Evolutionary conservation across 768 basidiomycete species (phyloP), one percentile per base, ranked within the genome.

Genomic region (Vararia minispora): DNA sequence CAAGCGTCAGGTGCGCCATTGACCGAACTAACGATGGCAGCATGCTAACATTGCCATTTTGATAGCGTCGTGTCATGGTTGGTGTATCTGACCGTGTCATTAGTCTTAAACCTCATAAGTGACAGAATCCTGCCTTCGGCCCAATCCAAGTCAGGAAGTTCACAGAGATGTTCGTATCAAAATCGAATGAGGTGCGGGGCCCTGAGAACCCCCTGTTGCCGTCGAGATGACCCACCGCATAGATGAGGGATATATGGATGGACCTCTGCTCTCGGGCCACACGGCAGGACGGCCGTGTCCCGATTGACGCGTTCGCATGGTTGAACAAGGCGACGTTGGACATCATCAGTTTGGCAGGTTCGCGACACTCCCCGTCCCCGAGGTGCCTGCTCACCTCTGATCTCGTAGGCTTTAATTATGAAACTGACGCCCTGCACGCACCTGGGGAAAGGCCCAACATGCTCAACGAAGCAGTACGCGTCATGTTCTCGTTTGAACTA

Each of bases 101-200:
- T 13, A 33, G 26, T 26, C 20, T 3, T 20, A 13, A 24, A 21
- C 14, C 28, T 27, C 16, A 16, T 16, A 18, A 2, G 11, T 11
- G n/a, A 12, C 20, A 40, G 39, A 40, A 30, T 21, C 39, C 39
- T n/a, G 39, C 39, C 10, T 40, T 40, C 14, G 39, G 39, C 16
- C 33, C 39, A 11, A 33, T 26, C 7, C 39, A 40, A 34, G 27
- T 40, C 7, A 31, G 39, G 17, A 28, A 25, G 16, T 28, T 40
- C 13, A 40, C 39, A 13, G 39, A 34, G 11, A 33, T 34, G 3
- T 40, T 40, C 23, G 26, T 35, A 9, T 11, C 26, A 5, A 40
- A 40, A 18, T 25, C 39, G 6, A 25, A 17, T 21, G 20, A 40
- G 32, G 39, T 40, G 5, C 17, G 16, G 7, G 6, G 14, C 14